Percentiles rank a stretch among this genome's conserved stretches.
phyloP scores from a whole-genome alignment of 148 eudicot genomes.

The Camellia japonica region DNA sequence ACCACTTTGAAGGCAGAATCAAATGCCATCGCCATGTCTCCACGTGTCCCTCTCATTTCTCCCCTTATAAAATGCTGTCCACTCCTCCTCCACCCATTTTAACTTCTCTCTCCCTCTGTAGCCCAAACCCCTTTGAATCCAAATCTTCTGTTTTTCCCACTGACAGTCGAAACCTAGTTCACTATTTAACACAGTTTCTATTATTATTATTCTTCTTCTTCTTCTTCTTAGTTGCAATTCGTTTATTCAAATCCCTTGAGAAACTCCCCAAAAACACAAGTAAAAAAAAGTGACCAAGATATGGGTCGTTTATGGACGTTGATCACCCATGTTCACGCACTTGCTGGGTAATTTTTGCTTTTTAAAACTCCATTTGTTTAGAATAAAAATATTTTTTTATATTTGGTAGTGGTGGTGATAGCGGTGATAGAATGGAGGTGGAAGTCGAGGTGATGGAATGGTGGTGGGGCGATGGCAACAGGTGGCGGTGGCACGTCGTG shows the following conservation, averaged over 20 bases:
- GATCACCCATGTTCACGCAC: conserved; percentile 46
- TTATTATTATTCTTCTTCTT: neutral
- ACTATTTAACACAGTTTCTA: neutral
- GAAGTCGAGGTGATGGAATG: too few relatives aligned
- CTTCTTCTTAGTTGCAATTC: neutral
- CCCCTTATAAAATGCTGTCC: conserved; percentile 5
- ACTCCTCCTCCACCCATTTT: neutral
- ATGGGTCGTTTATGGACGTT: conserved; percentile 63
- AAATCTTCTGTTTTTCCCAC: neutral
- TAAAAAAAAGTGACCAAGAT: neutral
- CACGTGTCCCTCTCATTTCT: conserved; percentile 7
- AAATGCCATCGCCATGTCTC: conserved; percentile 10
- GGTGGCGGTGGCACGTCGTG: too few relatives aligned
- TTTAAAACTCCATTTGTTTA: too few relatives aligned
- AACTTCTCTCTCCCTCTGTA: too few relatives aligned
- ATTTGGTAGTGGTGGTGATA: too few relatives aligned
- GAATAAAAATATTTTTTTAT: too few relatives aligned
- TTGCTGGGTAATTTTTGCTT: conserved; percentile 52
- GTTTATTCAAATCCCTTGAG: neutral
- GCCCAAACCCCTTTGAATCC: neutral
- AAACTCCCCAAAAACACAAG: neutral
- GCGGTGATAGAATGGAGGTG: too few relatives aligned
- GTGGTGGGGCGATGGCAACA: too few relatives aligned
- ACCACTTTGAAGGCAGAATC: conserved; percentile 44
- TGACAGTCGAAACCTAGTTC: neutral